phyloP scores from a whole-genome alignment of 441 rosid species.

The Erodium texanum region DNA sequence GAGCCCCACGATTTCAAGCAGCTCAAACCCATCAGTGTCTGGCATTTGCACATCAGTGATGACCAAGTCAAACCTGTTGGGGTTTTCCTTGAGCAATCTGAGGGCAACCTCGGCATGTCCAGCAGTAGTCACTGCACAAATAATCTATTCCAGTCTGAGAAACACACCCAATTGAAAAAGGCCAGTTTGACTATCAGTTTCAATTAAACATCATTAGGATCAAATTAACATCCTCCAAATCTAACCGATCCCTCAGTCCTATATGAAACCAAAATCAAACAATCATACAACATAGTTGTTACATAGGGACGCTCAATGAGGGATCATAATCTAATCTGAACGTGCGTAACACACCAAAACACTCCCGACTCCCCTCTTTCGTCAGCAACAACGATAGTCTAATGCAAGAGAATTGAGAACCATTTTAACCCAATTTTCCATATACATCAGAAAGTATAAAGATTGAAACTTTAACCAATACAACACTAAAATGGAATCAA shows the following conservation, averaged over 20 bases:
- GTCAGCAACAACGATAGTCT: too few species aligned
- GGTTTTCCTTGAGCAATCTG: conserved; percentile 67
- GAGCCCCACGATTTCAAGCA: conserved; percentile 85
- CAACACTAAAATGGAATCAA: conserved; percentile 13
- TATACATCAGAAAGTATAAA: neutral
- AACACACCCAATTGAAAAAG: conserved; percentile 17
- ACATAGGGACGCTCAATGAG: too few species aligned
- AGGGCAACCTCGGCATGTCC: conserved; percentile 64
- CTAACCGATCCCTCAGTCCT: neutral
- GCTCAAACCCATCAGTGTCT: conserved; percentile 95
- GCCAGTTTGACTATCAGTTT: conserved; percentile 21
- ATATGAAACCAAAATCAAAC: neutral
- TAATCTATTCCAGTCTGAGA: neutral
- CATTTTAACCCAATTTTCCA: neutral
- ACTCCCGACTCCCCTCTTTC: too few species aligned
- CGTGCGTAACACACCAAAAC: too few species aligned
- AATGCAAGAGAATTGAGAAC: too few species aligned
- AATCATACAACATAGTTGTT: too few species aligned
- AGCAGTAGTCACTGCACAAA: conserved; percentile 62
- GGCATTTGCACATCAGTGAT: conserved; percentile 99
- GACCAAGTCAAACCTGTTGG: conserved; percentile 54
- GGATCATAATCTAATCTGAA: too few species aligned
- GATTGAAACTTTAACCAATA: neutral
- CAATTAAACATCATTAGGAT: too few species aligned
- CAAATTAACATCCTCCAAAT: too few species aligned